Percentiles rank a stretch among this genome's conserved stretches.
These are phyloP conservation scores for Erysimum cheiri DNA, from an alignment of 441 rosid species.

Conservation along the genomic window DNA sequence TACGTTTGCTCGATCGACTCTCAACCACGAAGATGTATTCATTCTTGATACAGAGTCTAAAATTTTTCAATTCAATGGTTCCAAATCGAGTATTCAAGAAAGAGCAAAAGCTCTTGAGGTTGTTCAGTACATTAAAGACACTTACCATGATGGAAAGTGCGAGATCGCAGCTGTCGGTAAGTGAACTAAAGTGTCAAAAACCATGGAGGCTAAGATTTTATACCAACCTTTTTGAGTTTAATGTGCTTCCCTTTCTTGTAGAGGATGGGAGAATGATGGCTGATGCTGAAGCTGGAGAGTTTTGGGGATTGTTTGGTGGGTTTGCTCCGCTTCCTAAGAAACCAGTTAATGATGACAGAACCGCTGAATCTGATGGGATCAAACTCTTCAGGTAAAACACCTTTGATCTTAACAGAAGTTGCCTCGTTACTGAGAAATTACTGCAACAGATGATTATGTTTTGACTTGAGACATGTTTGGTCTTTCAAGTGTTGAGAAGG, in stretches of 20 bases:
- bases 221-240: conserved; percentile 26
- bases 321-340: conserved; percentile 99
- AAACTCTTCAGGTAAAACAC: conserved; percentile 70
- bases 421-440: conserved; percentile 1
- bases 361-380: conserved; percentile 51
- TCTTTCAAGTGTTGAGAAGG: conserved; percentile 82
- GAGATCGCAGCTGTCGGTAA: conserved; percentile 90
- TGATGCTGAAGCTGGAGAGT: conserved; percentile 98
- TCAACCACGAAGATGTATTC: conserved; percentile 95
- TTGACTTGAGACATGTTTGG: conserved; percentile 45
- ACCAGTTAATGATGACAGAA: conserved; percentile 58
- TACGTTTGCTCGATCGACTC: conserved; percentile 90
- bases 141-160: conserved; percentile 92
- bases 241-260: conserved; percentile 40
- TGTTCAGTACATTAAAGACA: conserved; percentile 91
- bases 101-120: conserved; percentile 98
- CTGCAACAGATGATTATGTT: conserved; percentile 19
- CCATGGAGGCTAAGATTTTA: conserved; percentile 24
- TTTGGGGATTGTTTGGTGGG: conserved; percentile 98
- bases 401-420: conserved; percentile 4
- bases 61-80: conserved; percentile 86
- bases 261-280: conserved; percentile 99
- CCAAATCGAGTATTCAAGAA: conserved; percentile 95
- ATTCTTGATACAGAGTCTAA: conserved; percentile 75
- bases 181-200: conserved; percentile 43